Evolutionary conservation across 208 protist genomes (phyloP).

Genomic region (Leishmania aethiopica): DNA sequence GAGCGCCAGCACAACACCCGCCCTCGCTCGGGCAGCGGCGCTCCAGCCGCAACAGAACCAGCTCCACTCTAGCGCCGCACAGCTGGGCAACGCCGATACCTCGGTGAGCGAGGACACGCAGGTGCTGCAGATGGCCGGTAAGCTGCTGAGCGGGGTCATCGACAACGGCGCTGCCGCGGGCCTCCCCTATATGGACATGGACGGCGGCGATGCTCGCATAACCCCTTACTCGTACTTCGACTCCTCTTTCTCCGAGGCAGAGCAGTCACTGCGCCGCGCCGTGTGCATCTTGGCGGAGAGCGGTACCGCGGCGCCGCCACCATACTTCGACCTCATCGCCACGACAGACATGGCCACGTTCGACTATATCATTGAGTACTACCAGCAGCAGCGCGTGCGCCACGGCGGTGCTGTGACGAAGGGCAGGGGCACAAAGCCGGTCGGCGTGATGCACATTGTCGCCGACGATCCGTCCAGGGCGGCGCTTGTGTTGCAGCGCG

Average conservation of each 20-base stretch:
- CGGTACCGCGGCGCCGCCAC: slow-evolving; percentile 5
- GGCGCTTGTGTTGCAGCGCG: slow-evolving; percentile 54
- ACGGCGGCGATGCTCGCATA: slow-evolving; percentile 7
- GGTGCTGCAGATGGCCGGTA: slow-evolving; percentile 26
- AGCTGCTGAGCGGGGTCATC: slow-evolving; percentile 6
- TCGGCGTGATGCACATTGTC: slow-evolving; percentile 62
- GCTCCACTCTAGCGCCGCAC: not conserved
- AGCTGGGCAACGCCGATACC: slow-evolving; percentile 7
- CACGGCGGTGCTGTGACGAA: slow-evolving; percentile 5
- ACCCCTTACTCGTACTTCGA: slow-evolving; percentile 55
- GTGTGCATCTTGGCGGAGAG: slow-evolving; percentile 1
- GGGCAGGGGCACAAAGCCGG: slow-evolving; percentile 28
- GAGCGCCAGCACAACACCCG: slow-evolving; percentile 64
- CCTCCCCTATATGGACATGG: slow-evolving; percentile 17
- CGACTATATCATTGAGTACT: slow-evolving; percentile 74
- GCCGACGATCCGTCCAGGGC: slow-evolving; percentile 47
- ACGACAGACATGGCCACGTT: slow-evolving; percentile 73
- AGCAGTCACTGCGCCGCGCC: slow-evolving; percentile 26
- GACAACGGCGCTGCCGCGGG: not conserved
- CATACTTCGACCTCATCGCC: slow-evolving; percentile 79
- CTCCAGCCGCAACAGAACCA: slow-evolving; percentile 1
- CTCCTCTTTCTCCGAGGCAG: slow-evolving; percentile 45
- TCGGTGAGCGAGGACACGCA: slow-evolving; percentile 25
- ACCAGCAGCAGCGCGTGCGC: slow-evolving; percentile 41
- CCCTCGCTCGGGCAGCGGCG: slow-evolving; percentile 8